Evolutionary conservation across 2,329 filamentous ascomycete species (phyloP).

Genomic region (Akanthomyces dipterigenus): DNA sequence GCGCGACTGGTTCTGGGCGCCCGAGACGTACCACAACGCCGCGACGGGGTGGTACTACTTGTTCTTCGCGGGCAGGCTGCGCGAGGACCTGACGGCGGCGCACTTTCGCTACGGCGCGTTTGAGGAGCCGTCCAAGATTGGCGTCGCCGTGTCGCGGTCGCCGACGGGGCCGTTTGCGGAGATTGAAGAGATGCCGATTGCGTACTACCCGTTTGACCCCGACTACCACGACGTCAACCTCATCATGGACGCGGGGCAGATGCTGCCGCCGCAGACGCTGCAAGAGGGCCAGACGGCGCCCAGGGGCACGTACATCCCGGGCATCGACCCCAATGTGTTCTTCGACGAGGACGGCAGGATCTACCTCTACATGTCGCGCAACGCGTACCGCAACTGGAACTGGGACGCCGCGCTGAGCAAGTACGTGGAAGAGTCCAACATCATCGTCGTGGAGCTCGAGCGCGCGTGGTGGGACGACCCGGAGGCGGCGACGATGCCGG

Average conservation of each 20-base stretch:
- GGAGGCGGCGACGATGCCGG: constrained; percentile 26
- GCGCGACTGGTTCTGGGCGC: constrained; percentile 30
- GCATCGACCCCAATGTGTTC: constrained; percentile 42
- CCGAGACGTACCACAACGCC: constrained; percentile 29
- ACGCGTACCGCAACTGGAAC: constrained; percentile 32
- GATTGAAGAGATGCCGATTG: constrained; percentile 25
- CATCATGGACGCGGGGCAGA: constrained; percentile 29
- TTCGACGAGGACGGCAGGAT: constrained; percentile 31
- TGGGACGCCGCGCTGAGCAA: constrained; percentile 27
- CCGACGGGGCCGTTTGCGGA: constrained; percentile 28
- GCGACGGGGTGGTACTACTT: constrained; percentile 32
- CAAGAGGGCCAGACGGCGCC: constrained; percentile 23
- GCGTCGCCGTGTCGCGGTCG: constrained; percentile 28
- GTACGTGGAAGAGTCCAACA: constrained; percentile 32
- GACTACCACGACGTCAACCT: constrained; percentile 30
- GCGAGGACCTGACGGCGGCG: constrained; percentile 24
- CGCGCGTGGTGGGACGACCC: constrained; percentile 30
- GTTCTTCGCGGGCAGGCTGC: constrained; percentile 29
- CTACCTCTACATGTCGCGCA: constrained; percentile 30
- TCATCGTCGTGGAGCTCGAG: constrained; percentile 29
- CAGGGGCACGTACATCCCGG: constrained; percentile 29
- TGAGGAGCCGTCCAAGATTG: constrained; percentile 30
- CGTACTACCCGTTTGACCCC: constrained; percentile 30
- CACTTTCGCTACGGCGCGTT: constrained; percentile 29
- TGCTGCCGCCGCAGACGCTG: constrained; percentile 24